Evolutionary conservation across 306 rosid species (phyloP), one percentile per base, ranked within the genome.

Genomic region (Begonia loranthoides): DNA sequence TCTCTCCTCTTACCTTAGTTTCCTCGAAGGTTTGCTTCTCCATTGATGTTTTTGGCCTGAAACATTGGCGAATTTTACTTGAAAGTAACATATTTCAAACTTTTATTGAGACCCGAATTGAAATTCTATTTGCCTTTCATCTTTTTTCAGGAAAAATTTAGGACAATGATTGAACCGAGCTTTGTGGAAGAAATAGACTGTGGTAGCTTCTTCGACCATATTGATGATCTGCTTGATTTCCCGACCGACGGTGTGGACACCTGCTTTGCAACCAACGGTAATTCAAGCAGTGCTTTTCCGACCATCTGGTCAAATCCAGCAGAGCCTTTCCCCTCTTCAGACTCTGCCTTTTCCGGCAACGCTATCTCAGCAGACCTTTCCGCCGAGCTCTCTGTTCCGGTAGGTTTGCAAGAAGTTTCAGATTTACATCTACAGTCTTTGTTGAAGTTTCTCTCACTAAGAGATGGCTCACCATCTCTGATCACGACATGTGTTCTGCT

Each of bases 301-400:
- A 17, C 72, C 61, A 63, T 82, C 36, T 80, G 94, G 95, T 63
- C 82, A 6, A 45, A 58, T 10, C 79, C 78, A 60, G 24, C 80
- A 19, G 73, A 71, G 12, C 74, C 93, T 0, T 56, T 79, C 12
- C 84, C 85, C 10, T 58, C 57, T 24, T 62, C 73, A 33, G 94
- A 73, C 63, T 81, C 87, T 5, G 87, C 76, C 4, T 86, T 86
- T 65, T 76, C 94, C 58, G 67, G 64, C 24, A 76, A 80, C 61
- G 53, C 70, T 55, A 73, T 76, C 15, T 82, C 94, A 3, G 36
- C 36, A 6, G 94, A 83, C 92, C 84, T 86, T 66, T 87, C 94
- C 43, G 76, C 94, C 52, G 93, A 92, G 69, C 96, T 92, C 54
- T 72, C 94, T 0, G 89, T 86, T 65, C 99, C 99, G 89, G 99